Percentiles rank a stretch among this genome's conserved stretches.
Conservation (phyloP, 1,284 basidiomycete genomes). For the Leucoagaricus sp. region DNA sequence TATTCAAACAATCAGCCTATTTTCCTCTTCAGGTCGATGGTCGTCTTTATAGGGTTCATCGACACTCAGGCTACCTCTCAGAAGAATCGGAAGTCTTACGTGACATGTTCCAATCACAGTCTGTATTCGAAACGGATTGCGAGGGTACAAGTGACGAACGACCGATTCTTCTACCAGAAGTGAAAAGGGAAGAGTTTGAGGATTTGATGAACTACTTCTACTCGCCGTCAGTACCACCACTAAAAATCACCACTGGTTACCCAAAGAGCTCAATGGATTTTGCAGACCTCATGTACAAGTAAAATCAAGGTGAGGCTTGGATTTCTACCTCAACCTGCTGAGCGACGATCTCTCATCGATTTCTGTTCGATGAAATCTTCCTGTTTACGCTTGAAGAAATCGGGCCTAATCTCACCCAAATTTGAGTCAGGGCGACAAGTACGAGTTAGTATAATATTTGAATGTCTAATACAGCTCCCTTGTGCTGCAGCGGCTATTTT, state of each 20-base stretch:
- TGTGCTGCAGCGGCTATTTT: conserved; percentile 39
- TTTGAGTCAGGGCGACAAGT: conserved; percentile 38
- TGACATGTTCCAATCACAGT: conserved; percentile 27
- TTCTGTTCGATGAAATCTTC: conserved; percentile 31
- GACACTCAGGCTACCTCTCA: conserved; percentile 33
- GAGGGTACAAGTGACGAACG: conserved; percentile 28
- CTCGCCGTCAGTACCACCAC: not conserved
- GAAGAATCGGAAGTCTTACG: conserved; percentile 38
- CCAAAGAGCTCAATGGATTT: not conserved
- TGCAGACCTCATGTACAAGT: not conserved
- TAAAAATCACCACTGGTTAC: not conserved
- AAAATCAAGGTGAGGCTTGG: not conserved
- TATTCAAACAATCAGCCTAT: too few relatives aligned
- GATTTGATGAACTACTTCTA: conserved; percentile 36
- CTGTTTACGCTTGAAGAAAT: conserved; percentile 33
- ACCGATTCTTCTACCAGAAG: conserved; percentile 30
- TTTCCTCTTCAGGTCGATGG: conserved; percentile 30
- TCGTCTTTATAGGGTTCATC: conserved; percentile 37
- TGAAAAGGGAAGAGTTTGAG: conserved; percentile 32
- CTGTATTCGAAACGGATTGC: conserved; percentile 8
- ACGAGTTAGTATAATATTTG: conserved; percentile 39
- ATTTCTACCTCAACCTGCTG: conserved; percentile 28
- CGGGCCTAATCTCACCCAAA: conserved; percentile 24
- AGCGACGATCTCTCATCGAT: conserved; percentile 36
- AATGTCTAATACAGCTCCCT: too few relatives aligned